Conservation (phyloP, 1,139 yeast species). For the Hyphopichia fennica region DNA sequence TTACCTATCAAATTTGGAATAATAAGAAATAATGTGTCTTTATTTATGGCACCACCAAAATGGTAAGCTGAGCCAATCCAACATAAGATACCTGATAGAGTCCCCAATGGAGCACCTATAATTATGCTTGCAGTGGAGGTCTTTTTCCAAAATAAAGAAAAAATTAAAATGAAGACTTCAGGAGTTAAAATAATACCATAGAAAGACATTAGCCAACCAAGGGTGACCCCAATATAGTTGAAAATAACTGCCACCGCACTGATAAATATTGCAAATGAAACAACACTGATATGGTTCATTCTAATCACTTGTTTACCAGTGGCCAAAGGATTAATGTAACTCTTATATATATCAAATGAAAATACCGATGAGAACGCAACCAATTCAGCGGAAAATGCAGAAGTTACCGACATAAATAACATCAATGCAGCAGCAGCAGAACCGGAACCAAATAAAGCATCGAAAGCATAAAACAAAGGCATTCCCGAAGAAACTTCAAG, state of each 20-base stretch:
- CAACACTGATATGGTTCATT: slow-evolving; percentile 22
- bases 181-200: slow-evolving; percentile 35
- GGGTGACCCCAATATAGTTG: slow-evolving; percentile 26
- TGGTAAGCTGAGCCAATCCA: slow-evolving; percentile 40
- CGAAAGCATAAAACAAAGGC: slow-evolving; percentile 14
- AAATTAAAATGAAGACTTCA: slow-evolving; percentile 34
- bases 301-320: slow-evolving; percentile 27
- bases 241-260: slow-evolving; percentile 27
- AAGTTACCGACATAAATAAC: slow-evolving; percentile 35
- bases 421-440: slow-evolving; percentile 32
- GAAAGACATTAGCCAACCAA: slow-evolving; percentile 32
- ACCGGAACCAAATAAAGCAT: slow-evolving; percentile 29
- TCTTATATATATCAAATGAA: slow-evolving; percentile 31
- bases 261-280: slow-evolving; percentile 23
- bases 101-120: slow-evolving; percentile 48
- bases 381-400: slow-evolving; percentile 37
- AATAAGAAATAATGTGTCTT: slow-evolving; percentile 24
- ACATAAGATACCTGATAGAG: slow-evolving; percentile 42
- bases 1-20: slow-evolving; percentile 36
- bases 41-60: slow-evolving; percentile 19
- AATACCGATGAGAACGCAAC: slow-evolving; percentile 36
- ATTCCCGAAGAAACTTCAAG: slow-evolving; percentile 8
- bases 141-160: slow-evolving; percentile 48
- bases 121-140: slow-evolving; percentile 41
- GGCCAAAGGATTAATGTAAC: slow-evolving; percentile 31